Evolutionary conservation across 176 grass and related monocot species (phyloP).

Genomic region (Eragrostis nindensis): DNA sequence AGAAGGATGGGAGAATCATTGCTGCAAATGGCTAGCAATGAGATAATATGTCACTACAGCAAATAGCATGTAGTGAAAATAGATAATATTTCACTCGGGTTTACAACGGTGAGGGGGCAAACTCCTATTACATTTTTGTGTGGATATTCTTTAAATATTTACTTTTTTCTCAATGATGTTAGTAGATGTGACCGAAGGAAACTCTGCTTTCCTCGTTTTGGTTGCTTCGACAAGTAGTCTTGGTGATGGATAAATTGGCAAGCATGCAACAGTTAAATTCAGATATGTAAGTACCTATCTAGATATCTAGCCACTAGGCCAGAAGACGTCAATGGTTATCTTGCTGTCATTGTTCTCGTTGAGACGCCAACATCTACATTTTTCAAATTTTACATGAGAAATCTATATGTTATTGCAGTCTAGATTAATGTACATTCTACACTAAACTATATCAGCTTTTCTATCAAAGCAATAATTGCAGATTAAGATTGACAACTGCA

Average conservation of each 20-base stretch:
- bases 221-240: conserved; percentile 42
- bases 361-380: neutral
- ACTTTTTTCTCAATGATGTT: neutral
- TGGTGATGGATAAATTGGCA: conserved; percentile 44
- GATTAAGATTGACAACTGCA: neutral
- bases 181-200: conserved; percentile 26
- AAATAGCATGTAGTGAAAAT: neutral
- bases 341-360: conserved; percentile 21
- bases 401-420: neutral
- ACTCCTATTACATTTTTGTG: neutral
- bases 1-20: no score
- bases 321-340: conserved; percentile 18
- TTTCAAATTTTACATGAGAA: conserved; percentile 6
- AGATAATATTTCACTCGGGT: no score
- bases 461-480: neutral
- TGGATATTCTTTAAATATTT: neutral
- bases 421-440: neutral
- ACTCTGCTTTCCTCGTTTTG: conserved; percentile 9
- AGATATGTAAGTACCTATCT: conserved; percentile 24
- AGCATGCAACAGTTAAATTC: conserved; percentile 47
- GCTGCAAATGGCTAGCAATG: no score
- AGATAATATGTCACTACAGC: no score
- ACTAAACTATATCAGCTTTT: neutral
- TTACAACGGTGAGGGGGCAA: neutral
- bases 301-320: conserved; percentile 26